Percentiles rank a stretch among this genome's conserved stretches.
Evolutionary conservation across 2,329 filamentous ascomycete genomes (phyloP).

Genomic region (Bretziella fagacearum): DNA sequence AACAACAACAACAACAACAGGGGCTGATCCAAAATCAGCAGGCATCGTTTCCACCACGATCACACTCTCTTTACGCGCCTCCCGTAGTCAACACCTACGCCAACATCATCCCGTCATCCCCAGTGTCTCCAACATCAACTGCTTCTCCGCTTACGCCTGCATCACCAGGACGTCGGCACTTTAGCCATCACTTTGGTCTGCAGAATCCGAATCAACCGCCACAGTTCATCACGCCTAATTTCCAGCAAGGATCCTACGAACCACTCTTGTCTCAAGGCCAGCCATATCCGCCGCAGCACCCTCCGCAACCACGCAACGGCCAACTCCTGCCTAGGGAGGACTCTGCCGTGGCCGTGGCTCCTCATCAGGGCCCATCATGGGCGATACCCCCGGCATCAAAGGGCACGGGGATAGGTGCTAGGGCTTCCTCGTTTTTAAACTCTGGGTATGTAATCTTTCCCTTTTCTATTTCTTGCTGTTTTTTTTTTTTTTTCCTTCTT

Average conservation of each 20-base stretch:
- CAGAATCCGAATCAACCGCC: slow-evolving; percentile 4
- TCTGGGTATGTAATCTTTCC: slow-evolving; percentile 5
- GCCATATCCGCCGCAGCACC: not conserved
- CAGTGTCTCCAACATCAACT: slow-evolving; percentile 7
- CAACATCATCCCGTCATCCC: slow-evolving; percentile 5
- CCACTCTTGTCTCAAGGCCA: not conserved
- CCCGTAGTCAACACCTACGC: slow-evolving; percentile 4
- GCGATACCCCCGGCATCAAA: slow-evolving; percentile 4
- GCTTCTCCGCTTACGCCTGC: slow-evolving; percentile 2
- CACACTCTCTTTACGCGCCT: slow-evolving; percentile 9
- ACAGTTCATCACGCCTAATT: slow-evolving; percentile 7
- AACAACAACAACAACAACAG: not conserved
- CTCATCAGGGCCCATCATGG: slow-evolving; percentile 7
- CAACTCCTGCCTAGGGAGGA: slow-evolving; percentile 10
- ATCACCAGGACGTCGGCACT: slow-evolving; percentile 7
- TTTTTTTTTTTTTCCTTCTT: slow-evolving; percentile 2
- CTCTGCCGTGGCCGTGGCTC: slow-evolving; percentile 5
- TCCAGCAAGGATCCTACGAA: not conserved
- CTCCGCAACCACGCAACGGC: not conserved
- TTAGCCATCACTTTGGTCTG: slow-evolving; percentile 10
- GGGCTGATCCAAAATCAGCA: slow-evolving; percentile 1
- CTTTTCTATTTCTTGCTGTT: not conserved
- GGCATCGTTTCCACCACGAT: slow-evolving; percentile 8
- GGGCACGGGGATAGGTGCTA: not conserved
- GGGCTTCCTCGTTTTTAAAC: slow-evolving; percentile 13